Percentiles rank a stretch among this genome's conserved stretches.
Evolutionary conservation across 2,329 filamentous ascomycete genomes (phyloP).

Genomic region (Falciphora oryzae): DNA sequence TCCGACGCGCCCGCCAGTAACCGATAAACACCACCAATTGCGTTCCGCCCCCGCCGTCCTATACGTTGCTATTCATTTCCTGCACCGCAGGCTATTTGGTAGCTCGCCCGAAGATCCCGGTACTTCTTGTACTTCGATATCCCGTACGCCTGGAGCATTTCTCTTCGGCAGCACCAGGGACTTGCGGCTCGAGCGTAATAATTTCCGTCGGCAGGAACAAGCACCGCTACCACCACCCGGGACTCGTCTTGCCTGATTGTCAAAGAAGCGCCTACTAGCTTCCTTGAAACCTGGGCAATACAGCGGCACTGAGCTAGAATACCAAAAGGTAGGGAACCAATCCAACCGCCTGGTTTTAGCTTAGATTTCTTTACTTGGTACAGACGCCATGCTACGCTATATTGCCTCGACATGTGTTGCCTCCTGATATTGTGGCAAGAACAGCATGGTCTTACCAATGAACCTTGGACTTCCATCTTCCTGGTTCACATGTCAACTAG

Average conservation of each 20-base stretch:
- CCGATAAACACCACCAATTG: not conserved
- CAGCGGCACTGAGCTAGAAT: constrained; percentile 1
- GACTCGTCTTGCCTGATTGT: not conserved
- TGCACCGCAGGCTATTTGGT: not conserved
- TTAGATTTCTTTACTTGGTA: not conserved
- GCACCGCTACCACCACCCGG: too few relatives aligned
- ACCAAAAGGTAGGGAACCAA: not conserved
- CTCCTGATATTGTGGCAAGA: not conserved
- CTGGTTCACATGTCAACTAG: too few relatives aligned
- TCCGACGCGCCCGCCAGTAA: too few relatives aligned
- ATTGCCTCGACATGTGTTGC: not conserved
- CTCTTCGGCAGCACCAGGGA: not conserved
- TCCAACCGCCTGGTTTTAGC: not conserved
- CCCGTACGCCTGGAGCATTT: not conserved
- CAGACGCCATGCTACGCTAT: not conserved
- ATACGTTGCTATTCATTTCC: not conserved
- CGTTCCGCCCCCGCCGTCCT: not conserved
- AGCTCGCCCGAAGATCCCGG: not conserved
- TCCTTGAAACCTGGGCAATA: constrained; percentile 19
- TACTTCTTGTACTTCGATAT: not conserved
- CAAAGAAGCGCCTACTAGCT: constrained; percentile 6
- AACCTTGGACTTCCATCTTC: too few relatives aligned
- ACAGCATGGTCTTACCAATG: too few relatives aligned
- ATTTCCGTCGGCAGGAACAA: not conserved
- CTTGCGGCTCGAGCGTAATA: not conserved